A percentile compares a stretch with the other conserved stretches of the same genome.
Evolutionary conservation across 805 yeast genomes (phyloP).

Genomic region (Scheffersomyces ergatensis): DNA sequence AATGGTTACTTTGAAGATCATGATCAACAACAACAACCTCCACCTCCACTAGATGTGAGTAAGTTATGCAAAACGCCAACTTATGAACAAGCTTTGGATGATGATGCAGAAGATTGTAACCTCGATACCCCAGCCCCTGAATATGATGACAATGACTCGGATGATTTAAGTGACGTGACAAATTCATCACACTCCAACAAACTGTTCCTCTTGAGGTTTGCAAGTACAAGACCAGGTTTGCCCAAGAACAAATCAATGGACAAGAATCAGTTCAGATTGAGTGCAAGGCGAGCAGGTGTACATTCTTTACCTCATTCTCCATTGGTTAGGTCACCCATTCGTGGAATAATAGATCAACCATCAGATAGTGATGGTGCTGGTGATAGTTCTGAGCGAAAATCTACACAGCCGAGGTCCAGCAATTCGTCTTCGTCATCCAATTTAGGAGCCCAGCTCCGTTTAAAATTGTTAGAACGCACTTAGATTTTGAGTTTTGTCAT

Average conservation of each 20-base stretch:
- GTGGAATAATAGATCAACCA: not conserved
- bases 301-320: not conserved
- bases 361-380: too few relatives aligned
- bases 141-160: conserved; percentile 1
- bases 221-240: not conserved
- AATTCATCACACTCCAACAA: not conserved
- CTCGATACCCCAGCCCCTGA: conserved; percentile 18
- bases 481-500: too few relatives aligned
- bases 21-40: not conserved
- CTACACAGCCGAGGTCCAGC: too few relatives aligned
- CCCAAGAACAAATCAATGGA: not conserved
- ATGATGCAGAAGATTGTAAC: conserved; percentile 28
- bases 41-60: conserved; percentile 17
- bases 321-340: not conserved
- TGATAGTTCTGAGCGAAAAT: too few relatives aligned
- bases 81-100: conserved; percentile 38
- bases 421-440: too few relatives aligned
- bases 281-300: not conserved
- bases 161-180: not conserved
- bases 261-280: not conserved
- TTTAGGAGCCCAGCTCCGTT: too few relatives aligned
- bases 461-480: too few relatives aligned
- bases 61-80: conserved; percentile 34
- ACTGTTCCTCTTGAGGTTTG: not conserved
- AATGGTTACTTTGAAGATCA: conserved; percentile 5